Conservation (phyloP, 495 filamentous ascomycete species). For the Podospora pseudopauciseta region DNA sequence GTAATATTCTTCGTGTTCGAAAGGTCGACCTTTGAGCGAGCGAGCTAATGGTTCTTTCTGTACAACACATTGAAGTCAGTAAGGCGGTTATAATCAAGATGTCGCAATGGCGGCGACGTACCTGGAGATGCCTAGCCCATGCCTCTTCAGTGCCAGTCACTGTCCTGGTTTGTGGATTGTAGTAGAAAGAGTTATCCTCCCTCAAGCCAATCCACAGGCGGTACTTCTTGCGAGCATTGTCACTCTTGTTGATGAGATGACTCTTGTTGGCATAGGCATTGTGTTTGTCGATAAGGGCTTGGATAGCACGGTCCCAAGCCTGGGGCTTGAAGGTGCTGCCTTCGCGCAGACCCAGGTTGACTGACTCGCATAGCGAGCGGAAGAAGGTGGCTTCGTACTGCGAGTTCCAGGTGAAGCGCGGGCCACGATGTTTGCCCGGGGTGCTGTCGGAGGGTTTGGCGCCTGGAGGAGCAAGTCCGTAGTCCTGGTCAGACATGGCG, state of each 20-base stretch:
- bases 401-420: slow-evolving; percentile 50
- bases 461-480: slow-evolving; percentile 19
- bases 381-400: slow-evolving; percentile 51
- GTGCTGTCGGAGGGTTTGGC: slow-evolving; percentile 15
- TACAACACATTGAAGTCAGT: not conserved
- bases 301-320: slow-evolving; percentile 49
- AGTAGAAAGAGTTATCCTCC: slow-evolving; percentile 48
- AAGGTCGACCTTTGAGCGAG: slow-evolving; percentile 44
- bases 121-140: slow-evolving; percentile 47
- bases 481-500: slow-evolving; percentile 39
- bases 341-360: slow-evolving; percentile 45
- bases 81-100: slow-evolving; percentile 8
- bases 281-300: slow-evolving; percentile 44
- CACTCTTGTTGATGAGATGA: slow-evolving; percentile 53
- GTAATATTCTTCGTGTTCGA: slow-evolving; percentile 52
- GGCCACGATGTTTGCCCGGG: slow-evolving; percentile 42
- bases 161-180: slow-evolving; percentile 40
- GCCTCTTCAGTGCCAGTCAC: slow-evolving; percentile 49
- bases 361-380: slow-evolving; percentile 48
- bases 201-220: slow-evolving; percentile 50
- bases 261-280: slow-evolving; percentile 47
- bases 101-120: slow-evolving; percentile 15
- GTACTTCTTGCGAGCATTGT: slow-evolving; percentile 54
- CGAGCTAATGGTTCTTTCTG: slow-evolving; percentile 49
- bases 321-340: slow-evolving; percentile 52